Base-by-base conservation (phyloP, 2,329 filamentous ascomycete species). In the Colletotrichum karsti region DNA sequence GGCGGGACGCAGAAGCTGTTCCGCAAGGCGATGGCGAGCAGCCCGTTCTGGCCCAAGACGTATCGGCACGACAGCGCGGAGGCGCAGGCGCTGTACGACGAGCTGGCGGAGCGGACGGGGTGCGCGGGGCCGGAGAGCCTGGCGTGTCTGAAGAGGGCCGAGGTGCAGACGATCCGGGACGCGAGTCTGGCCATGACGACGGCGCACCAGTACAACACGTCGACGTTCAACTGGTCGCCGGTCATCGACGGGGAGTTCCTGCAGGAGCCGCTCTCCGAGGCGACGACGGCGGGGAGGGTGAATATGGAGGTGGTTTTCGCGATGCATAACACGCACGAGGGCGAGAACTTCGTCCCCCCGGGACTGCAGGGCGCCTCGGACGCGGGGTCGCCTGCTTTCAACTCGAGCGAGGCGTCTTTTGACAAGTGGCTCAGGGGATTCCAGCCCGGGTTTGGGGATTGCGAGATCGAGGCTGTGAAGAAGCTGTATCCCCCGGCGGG, bases 271-370 rank as follows among this genome's bases (percentile, higher is more conserved):
- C 78, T 91, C 2, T 86, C 82, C 3, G 70, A 80, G 2, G 83
- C 82, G 1, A 77, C 84, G 0, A 69, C 72, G 0, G 74, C 72
- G 4, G 76, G 78, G 0, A 56, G 70, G 4, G 75, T 88, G 8
- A 83, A 87, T 58, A 81, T 82, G 3, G 80, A 85, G 2, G 74
- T 77, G 8, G 81, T 83, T 0, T 86, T 85, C 69, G 81, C 82
- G n/a, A 86, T 85, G 80, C 90, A 90, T 74, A 91, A 91, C 73
- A 82, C 85, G 1, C 85, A 90, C 72, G 89, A 91, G 75, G 88
- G 89, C 22, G 84, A 90, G 74, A 88, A 87, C 69, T 91, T 91
- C 71, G 79, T 89, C 22, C 87, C 87, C 0, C 74, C 83, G 0
- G 85, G 83, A 0, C 77, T 90, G 2, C 73, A 78, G 18, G 78